Base-by-base conservation (phyloP, 257 asterid genomes). In the Coffea canephora region DNA sequence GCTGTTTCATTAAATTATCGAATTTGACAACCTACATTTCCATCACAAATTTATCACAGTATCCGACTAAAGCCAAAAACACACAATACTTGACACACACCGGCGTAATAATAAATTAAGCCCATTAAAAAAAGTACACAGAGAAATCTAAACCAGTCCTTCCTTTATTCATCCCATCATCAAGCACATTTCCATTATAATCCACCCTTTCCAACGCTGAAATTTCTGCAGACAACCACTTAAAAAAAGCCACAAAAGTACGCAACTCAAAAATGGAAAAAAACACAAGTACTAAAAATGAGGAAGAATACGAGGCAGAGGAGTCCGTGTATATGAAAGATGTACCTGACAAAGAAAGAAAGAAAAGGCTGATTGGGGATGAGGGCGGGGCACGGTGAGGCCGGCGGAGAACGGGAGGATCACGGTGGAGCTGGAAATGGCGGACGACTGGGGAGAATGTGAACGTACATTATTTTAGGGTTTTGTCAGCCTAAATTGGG, bases 351-450 rank as follows among this genome's bases (percentile, higher is more conserved):
- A 70, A 70, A 39, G 74, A 43, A 43, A 39, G 74, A 43, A 43
- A 39, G 36, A 23, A 21, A 39, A 1, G 9, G 34, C 19, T 9
- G 2, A 9, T 39, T 69, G 25, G 27, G 10, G 54, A 50, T 50
- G 57, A 50, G 57, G 18, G 14, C 12, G 50, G 50, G 8, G 50
- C 11, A 46, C 50, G 50, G 50, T 46, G 3, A 4, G 12, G 54
- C 19, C 19, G 74, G 55, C 55, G 36, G 74, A n/a, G 18, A 67
- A 34, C 25, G 8, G 49, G 49, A 36, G 72, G 25, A 36, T 68
- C 72, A 70, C 74, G 74, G 36, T 21, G 74, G 74, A 43, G 74
- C 55, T 48, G 55, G 74, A 43, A 70, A 70, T 2, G 12, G 74
- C 3, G 36, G 74, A 19, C 55, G 36, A 39, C 18, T 18, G 0